Evolutionary conservation across 495 filamentous ascomycete genomes (phyloP).

Genomic region (Neurospora terricola): DNA sequence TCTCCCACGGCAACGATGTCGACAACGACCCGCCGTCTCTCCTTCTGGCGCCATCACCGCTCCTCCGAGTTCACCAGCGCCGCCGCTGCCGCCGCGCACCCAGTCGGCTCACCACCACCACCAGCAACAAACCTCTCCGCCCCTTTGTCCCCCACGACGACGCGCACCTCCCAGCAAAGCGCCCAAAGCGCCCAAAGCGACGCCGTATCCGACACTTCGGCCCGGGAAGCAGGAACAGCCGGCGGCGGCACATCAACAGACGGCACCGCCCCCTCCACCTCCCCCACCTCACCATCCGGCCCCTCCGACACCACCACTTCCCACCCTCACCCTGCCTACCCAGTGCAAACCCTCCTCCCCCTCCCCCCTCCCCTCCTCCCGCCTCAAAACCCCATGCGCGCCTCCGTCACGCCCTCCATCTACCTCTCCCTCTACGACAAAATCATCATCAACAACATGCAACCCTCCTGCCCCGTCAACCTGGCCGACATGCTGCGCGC

Average conservation of each 20-base stretch:
- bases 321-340: constrained; percentile 16
- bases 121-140: constrained; percentile 6
- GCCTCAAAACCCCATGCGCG: constrained; percentile 56
- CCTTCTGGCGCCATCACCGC: too few species aligned
- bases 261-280: constrained; percentile 7
- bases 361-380: constrained; percentile 59
- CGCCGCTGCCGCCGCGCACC: not conserved
- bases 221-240: not conserved
- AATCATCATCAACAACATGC: constrained; percentile 63
- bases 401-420: constrained; percentile 56
- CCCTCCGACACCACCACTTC: constrained; percentile 7
- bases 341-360: constrained; percentile 44
- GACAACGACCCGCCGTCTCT: too few species aligned
- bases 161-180: constrained; percentile 16
- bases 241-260: not conserved
- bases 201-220: not conserved
- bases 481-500: constrained; percentile 68
- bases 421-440: constrained; percentile 85
- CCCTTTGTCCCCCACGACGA: constrained; percentile 12
- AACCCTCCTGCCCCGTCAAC: constrained; percentile 80
- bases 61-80: too few species aligned
- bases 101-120: constrained; percentile 5
- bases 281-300: constrained; percentile 12
- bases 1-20: too few species aligned
- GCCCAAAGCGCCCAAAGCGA: constrained; percentile 2